Conservation (phyloP, 495 filamentous ascomycete genomes). For the Podospora appendiculata region DNA sequence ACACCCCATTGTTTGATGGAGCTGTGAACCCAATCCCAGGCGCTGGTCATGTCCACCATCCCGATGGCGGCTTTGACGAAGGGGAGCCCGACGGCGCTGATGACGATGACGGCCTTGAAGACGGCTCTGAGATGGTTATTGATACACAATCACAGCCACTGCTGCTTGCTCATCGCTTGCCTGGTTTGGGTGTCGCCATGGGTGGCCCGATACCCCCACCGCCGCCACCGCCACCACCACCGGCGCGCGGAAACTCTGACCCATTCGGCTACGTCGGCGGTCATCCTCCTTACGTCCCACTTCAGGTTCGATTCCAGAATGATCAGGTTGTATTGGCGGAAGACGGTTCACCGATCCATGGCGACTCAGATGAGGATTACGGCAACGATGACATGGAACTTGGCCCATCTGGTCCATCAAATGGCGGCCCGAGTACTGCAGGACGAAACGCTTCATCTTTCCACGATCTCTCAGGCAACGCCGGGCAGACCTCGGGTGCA, state of each 20-base stretch:
- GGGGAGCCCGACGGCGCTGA: constrained; percentile 28
- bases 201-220: not conserved
- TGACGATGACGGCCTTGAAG: constrained; percentile 34
- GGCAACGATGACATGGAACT: not conserved
- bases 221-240: constrained; percentile 5
- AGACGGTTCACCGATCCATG: not conserved
- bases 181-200: not conserved
- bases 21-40: not conserved
- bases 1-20: not conserved
- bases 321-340: not conserved
- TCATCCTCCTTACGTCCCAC: constrained; percentile 6
- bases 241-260: not conserved
- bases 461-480: not conserved
- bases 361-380: not conserved
- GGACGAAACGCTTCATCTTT: not conserved
- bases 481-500: not conserved
- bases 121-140: constrained; percentile 34
- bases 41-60: constrained; percentile 9
- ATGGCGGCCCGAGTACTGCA: not conserved
- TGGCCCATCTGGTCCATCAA: not conserved
- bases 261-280: constrained; percentile 13
- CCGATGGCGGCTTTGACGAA: constrained; percentile 25
- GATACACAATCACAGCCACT: constrained; percentile 17
- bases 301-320: constrained; percentile 1
- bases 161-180: constrained; percentile 3